A percentile compares a stretch with the other conserved stretches of the same genome.
Evolutionary conservation across 164 flowering plant species (phyloP).

Genomic region (Vitis labrusca): DNA sequence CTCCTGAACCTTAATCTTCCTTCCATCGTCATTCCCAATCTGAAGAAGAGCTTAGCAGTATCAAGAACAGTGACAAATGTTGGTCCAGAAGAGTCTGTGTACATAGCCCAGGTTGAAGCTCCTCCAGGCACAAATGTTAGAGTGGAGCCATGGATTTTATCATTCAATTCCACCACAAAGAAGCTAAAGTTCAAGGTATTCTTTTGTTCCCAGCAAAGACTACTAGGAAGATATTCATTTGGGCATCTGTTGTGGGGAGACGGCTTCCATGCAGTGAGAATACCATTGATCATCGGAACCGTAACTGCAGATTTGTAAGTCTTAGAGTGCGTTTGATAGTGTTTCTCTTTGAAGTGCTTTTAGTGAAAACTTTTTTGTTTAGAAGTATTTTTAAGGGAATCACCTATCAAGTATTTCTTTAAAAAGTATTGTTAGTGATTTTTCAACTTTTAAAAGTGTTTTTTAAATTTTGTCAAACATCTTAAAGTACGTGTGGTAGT

Average conservation of each 20-base stretch:
- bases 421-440: too few relatives aligned
- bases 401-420: too few relatives aligned
- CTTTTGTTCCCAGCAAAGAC: slow-evolving; percentile 22
- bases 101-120: slow-evolving; percentile 37
- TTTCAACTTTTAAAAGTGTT: too few relatives aligned
- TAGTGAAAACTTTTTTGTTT: too few relatives aligned
- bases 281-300: slow-evolving; percentile 44
- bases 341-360: too few relatives aligned
- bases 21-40: slow-evolving; percentile 50
- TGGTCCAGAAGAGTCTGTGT: slow-evolving; percentile 41
- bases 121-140: slow-evolving; percentile 44
- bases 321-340: neutral
- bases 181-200: slow-evolving; percentile 40
- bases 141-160: slow-evolving; percentile 44
- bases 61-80: slow-evolving; percentile 62
- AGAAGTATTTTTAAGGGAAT: too few relatives aligned
- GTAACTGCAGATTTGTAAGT: slow-evolving; percentile 28
- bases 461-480: too few relatives aligned
- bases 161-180: slow-evolving; percentile 38
- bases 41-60: slow-evolving; percentile 28
- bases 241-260: slow-evolving; percentile 56
- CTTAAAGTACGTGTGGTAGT: too few relatives aligned
- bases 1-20: slow-evolving; percentile 46
- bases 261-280: slow-evolving; percentile 45
- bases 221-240: slow-evolving; percentile 51